These are phyloP conservation scores for Boletus reticuloceps DNA, from an alignment of 768 basidiomycete genomes.

Conservation along the genomic window DNA sequence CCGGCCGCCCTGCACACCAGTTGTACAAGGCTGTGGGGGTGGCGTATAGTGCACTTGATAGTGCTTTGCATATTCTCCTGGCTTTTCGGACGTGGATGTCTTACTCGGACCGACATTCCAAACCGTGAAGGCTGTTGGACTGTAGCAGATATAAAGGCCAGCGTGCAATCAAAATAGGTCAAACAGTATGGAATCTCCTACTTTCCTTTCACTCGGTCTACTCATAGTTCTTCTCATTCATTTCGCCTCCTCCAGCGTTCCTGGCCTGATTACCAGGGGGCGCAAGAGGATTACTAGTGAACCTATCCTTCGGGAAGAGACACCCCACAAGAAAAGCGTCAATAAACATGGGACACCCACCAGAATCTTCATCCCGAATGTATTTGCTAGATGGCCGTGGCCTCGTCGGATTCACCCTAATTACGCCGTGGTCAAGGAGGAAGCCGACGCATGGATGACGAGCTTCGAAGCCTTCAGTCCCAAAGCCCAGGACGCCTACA, in stretches of 20 bases:
- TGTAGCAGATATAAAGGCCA: no score
- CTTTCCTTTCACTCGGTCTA: neutral
- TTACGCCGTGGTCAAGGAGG: constrained; percentile 1
- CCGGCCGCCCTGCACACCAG: no score
- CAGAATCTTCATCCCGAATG: constrained; percentile 10
- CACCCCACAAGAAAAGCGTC: neutral
- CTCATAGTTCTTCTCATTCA: neutral
- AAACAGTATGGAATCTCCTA: no score
- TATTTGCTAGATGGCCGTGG: constrained; percentile 16
- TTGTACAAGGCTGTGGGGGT: no score
- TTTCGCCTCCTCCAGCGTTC: neutral
- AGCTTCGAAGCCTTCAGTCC: constrained; percentile 7
- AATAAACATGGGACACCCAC: neutral
- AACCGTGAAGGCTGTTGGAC: no score
- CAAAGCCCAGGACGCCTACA: constrained; percentile 12
- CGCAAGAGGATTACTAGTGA: neutral
- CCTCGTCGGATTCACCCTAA: constrained; percentile 7
- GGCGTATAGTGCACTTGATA: no score
- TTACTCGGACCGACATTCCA: no score
- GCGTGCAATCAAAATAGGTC: no score
- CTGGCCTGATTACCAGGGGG: neutral
- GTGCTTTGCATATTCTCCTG: no score
- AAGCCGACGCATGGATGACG: constrained; percentile 4
- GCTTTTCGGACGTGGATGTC: no score
- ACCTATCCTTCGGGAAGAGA: neutral